These are phyloP conservation scores for Aspergillus bridgeri DNA, from an alignment of 495 filamentous ascomycete genomes.

Conservation along the genomic window DNA sequence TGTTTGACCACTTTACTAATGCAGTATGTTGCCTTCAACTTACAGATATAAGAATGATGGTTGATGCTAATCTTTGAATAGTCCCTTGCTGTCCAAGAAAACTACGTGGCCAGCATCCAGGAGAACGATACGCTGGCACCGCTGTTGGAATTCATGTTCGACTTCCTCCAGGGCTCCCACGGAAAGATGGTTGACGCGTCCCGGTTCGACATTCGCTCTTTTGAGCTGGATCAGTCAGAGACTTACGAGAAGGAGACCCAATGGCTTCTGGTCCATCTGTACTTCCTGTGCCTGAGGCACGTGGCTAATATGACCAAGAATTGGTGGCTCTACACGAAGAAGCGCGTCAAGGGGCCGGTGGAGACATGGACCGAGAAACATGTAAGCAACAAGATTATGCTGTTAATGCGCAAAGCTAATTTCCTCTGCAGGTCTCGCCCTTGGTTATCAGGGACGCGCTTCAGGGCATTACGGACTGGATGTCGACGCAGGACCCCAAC, in stretches of 20 bases:
- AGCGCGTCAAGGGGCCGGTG: constrained; percentile 70
- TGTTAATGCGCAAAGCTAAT: not conserved
- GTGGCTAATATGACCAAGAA: constrained; percentile 71
- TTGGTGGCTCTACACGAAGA: constrained; percentile 80
- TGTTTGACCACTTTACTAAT: constrained; percentile 81
- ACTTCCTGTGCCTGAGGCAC: constrained; percentile 73
- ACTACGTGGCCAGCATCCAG: constrained; percentile 75
- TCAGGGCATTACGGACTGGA: constrained; percentile 70
- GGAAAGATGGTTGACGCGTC: constrained; percentile 67
- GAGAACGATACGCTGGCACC: constrained; percentile 64
- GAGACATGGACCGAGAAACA: constrained; percentile 79
- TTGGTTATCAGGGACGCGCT: constrained; percentile 70
- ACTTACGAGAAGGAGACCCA: constrained; percentile 64
- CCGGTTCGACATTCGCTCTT: constrained; percentile 64
- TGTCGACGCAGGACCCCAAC: constrained; percentile 45
- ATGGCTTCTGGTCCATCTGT: constrained; percentile 82
- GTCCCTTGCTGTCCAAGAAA: constrained; percentile 73
- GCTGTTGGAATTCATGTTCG: constrained; percentile 73
- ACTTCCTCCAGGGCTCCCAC: constrained; percentile 71
- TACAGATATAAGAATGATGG: not conserved
- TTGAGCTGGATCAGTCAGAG: constrained; percentile 57
- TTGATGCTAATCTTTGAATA: constrained; percentile 14
- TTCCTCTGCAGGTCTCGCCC: constrained; percentile 64
- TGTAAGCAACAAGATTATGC: constrained; percentile 30
- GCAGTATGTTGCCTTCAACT: constrained; percentile 47